Base-by-base conservation (phyloP, 1,139 yeast genomes). In the Barnettozyma hawaiiensis region DNA sequence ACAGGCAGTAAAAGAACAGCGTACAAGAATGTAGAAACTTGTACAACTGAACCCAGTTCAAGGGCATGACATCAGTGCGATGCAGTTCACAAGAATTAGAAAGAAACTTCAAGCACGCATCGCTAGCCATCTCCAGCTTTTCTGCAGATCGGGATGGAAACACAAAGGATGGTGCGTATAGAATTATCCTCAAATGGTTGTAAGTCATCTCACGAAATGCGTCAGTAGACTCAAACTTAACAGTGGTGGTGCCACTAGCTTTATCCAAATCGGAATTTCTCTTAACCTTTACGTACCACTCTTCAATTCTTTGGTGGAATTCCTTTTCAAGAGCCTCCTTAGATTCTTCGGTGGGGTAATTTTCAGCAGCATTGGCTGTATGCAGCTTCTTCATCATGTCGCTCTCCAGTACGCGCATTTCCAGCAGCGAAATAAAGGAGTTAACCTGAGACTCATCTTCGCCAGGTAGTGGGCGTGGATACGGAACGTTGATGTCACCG, bases 1-100 rank as follows among this genome's bases (percentile, higher is more conserved):
- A 67, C 16, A 73, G 48, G 47, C 77, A 71, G 51, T 65, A 70
- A 4, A 73, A 52, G 11, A 73, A 62, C 2, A 72, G 67, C 19
- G 75, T 66, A 51, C 76, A 70, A 14, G 66, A 65, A 27, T 70
- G 66, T 31, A 73, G 49, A 24, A 73, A 66, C 40, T 74, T 60
- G 49, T 70, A 68, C 12, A 71, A 51, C 1, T 75, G 71, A 23
- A 71, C 67, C 78, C 78, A 73, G 47, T 70, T 72, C 40, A 70
- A 54, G 0, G 76, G 78, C 28, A 73, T 52, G 31, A 69, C 50
- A 41, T 66, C 68, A 12, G 69, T 60, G 37, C 66, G 64, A 58
- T 67, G 73, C 6, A 73, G 48, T 32, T 63, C 65, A 54, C 71
- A 69, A 1, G 70, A 67, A 48, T 65, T 65, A 16, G 70, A 63